Evolutionary conservation across 345 rosid species (phyloP).

Genomic region (Stellera chamaejasme): DNA sequence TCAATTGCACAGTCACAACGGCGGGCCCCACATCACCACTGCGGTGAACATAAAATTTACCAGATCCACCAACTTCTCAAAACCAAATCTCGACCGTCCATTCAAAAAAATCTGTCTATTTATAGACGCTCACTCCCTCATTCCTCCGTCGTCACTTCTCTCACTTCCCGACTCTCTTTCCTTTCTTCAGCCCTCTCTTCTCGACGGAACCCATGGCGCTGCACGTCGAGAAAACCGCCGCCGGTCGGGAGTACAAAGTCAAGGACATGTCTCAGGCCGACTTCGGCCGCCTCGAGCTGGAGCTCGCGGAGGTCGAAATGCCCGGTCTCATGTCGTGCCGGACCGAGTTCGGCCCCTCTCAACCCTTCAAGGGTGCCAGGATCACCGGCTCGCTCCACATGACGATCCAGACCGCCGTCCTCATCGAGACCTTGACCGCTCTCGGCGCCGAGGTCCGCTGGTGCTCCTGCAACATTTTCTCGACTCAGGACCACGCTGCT

Average conservation of each 20-base stretch:
- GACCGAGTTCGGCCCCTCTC: constrained; percentile 67
- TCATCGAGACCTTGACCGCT: constrained; percentile 85
- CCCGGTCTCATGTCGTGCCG: constrained; percentile 86
- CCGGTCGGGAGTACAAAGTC: constrained; percentile 83
- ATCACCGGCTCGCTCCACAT: constrained; percentile 94
- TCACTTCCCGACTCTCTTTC: neutral
- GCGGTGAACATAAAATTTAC: too few relatives aligned
- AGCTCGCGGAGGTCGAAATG: constrained; percentile 86
- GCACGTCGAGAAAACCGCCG: constrained; percentile 51
- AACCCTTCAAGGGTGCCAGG: constrained; percentile 73
- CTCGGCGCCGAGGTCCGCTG: constrained; percentile 88
- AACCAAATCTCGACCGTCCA: too few relatives aligned
- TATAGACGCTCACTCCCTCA: too few relatives aligned
- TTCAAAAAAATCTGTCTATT: too few relatives aligned
- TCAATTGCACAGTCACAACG: too few relatives aligned
- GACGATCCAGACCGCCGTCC: constrained; percentile 92
- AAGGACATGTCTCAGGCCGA: constrained; percentile 86
- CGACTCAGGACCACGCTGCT: constrained; percentile 91
- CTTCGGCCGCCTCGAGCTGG: constrained; percentile 83
- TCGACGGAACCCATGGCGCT: constrained; percentile 36
- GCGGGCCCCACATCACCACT: too few relatives aligned
- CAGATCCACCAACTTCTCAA: too few relatives aligned
- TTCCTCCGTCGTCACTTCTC: too few relatives aligned
- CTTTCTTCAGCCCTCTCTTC: neutral
- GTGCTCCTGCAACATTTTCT: constrained; percentile 96